These are phyloP conservation scores for Mrakia frigida DNA, from an alignment of 768 basidiomycete genomes.

Conservation along the genomic window DNA sequence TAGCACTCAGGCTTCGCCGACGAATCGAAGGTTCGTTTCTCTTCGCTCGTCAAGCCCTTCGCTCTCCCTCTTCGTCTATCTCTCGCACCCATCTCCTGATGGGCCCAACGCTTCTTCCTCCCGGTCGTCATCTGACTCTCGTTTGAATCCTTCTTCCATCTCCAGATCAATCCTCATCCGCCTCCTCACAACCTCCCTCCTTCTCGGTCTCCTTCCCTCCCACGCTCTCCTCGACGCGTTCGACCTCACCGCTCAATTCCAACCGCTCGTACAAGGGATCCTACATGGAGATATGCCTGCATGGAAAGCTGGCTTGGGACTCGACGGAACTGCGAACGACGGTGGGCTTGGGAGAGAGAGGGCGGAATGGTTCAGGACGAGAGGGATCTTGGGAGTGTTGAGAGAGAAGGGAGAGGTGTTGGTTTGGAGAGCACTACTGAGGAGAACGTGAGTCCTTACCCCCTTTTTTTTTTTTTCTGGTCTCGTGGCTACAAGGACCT, in stretches of 20 bases:
- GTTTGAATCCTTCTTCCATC: background rate
- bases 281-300: conserved; percentile 13
- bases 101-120: too few relatives aligned
- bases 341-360: conserved; percentile 2
- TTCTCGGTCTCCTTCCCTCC: conserved; percentile 20
- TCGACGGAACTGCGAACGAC: background rate
- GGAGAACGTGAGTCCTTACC: conserved; percentile 16
- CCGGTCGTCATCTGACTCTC: background rate
- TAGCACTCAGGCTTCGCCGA: background rate
- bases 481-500: background rate
- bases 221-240: conserved; percentile 6
- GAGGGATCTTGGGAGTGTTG: conserved; percentile 22
- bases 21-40: conserved; percentile 14
- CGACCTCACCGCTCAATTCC: conserved; percentile 10
- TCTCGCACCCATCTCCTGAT: too few relatives aligned
- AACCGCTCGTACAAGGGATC: conserved; percentile 20
- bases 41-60: background rate
- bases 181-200: conserved; percentile 21
- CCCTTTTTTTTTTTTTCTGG: too few relatives aligned
- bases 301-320: conserved; percentile 14
- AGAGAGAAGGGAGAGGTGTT: conserved; percentile 32
- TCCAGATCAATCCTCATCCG: conserved; percentile 18
- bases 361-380: conserved; percentile 24
- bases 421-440: conserved; percentile 24
- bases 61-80: too few relatives aligned